Base-by-base conservation (phyloP, 2,329 filamentous ascomycete genomes). In the Cladosporium colombiae region DNA sequence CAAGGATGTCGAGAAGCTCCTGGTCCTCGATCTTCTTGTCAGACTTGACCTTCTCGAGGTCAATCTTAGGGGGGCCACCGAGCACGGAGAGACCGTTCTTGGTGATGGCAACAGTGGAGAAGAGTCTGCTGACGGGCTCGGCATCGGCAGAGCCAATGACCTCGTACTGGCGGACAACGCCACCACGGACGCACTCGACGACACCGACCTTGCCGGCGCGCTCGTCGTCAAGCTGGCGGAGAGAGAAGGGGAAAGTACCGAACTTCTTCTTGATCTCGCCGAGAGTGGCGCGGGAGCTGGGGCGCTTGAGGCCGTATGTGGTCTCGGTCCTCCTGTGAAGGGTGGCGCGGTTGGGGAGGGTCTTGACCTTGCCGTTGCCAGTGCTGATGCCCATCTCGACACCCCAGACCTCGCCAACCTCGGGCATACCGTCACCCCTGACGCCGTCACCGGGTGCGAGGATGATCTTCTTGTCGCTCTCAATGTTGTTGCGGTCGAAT, bases 11-110 rank as follows among this genome's bases (percentile, higher is more conserved):
- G 73, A 98, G 88, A 71, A 99, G 86, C 82, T 98, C 94, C 83
- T 96, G 92, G 70, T 98, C 94, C 71, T 89, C 90, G 76, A 99
- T 97, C 87, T 97, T 97, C 88, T 98, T 98, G 80, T 98, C 93
- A 37, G 92, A 90, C 86, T 97, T 90, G 85, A 90, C 88, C 83
- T 93, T 93, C 77, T 85, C 86, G 68, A 95, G 78, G 76, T 98
- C 92, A 69, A 90, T 85, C 25, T 89, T 79, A 68, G 91, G 88
- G 37, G 95, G 89, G 29, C 86, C 89, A 74, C 92, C 89, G 66
- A 99, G 83, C 82, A 91, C 92, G 76, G 91, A 92, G 75, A 99
- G 84, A 72, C 95, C 95, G 79, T 98, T 97, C 88, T 99, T 99
- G 75, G 93, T 97, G 79, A 99, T 93, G 68, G 92, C 95, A 80